Evolutionary conservation across 2,329 filamentous ascomycete species (phyloP).

Genomic region (Chaetomiaceae sp.): DNA sequence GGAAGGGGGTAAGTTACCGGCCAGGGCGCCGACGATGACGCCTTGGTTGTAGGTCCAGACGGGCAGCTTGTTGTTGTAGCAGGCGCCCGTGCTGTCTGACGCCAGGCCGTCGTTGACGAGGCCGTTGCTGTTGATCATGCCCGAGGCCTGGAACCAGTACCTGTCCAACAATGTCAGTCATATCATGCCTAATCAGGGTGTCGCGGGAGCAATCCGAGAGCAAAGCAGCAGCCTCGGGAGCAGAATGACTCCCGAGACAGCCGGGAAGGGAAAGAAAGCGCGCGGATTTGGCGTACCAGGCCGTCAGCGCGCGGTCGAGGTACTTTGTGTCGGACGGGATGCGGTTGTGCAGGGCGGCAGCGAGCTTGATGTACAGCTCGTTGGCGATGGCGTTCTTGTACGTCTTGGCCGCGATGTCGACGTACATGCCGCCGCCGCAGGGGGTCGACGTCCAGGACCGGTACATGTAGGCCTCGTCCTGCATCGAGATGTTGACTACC

Average conservation of each 20-base stretch:
- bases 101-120: constrained; percentile 53
- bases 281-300: no score
- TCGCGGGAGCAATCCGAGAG: no score
- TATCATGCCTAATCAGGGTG: no score
- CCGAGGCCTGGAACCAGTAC: constrained; percentile 48
- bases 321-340: constrained; percentile 36
- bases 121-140: constrained; percentile 47
- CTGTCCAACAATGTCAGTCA: no score
- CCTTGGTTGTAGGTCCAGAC: constrained; percentile 57
- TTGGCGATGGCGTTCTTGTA: constrained; percentile 55
- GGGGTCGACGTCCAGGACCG: constrained; percentile 42
- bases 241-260: no score
- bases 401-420: constrained; percentile 46
- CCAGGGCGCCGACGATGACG: constrained; percentile 51
- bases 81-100: constrained; percentile 30
- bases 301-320: constrained; percentile 44
- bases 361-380: constrained; percentile 52
- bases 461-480: constrained; percentile 55
- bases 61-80: constrained; percentile 48
- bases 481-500: constrained; percentile 48
- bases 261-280: no score
- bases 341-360: constrained; percentile 50
- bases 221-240: no score
- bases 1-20: constrained; percentile 20
- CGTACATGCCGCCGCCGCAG: constrained; percentile 53